phyloP scores from a whole-genome alignment of 768 basidiomycete genomes.

The Boletus bicolor region DNA sequence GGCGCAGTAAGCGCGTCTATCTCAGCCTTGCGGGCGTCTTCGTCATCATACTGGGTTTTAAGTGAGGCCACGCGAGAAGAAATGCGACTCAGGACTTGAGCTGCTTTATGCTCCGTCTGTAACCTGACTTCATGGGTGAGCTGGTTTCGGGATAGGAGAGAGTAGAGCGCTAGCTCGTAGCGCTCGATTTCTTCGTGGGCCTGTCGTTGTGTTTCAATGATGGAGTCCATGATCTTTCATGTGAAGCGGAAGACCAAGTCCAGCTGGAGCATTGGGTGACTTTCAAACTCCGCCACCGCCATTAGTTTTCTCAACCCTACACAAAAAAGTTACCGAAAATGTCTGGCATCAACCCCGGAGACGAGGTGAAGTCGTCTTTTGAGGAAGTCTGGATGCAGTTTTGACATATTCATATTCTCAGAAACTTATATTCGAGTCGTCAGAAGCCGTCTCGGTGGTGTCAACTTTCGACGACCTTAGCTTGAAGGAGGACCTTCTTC shows the following conservation, averaged over 20 bases:
- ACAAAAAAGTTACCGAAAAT: slow-evolving; percentile 47
- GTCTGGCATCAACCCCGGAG: slow-evolving; percentile 80
- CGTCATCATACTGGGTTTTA: slow-evolving; percentile 73
- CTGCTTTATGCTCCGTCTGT: slow-evolving; percentile 84
- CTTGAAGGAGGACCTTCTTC: slow-evolving; percentile 90
- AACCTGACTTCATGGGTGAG: slow-evolving; percentile 60
- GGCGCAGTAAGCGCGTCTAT: slow-evolving; percentile 58
- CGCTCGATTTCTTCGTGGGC: slow-evolving; percentile 95
- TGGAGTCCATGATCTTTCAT: slow-evolving; percentile 73
- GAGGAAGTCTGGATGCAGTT: not conserved
- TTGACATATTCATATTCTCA: slow-evolving; percentile 27
- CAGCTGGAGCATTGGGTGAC: slow-evolving; percentile 1
- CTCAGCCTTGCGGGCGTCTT: slow-evolving; percentile 68
- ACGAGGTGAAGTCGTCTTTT: slow-evolving; percentile 58
- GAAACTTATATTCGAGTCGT: slow-evolving; percentile 96
- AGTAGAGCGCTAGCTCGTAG: slow-evolving; percentile 83
- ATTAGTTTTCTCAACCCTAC: slow-evolving; percentile 28
- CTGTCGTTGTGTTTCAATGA: slow-evolving; percentile 91
- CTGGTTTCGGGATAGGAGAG: slow-evolving; percentile 68
- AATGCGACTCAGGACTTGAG: slow-evolving; percentile 86
- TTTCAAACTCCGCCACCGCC: slow-evolving; percentile 55
- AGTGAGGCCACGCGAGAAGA: slow-evolving; percentile 63
- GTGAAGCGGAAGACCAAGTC: not conserved
- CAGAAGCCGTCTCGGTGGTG: slow-evolving; percentile 85
- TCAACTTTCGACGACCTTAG: slow-evolving; percentile 88